Evolutionary conservation across 805 yeast species (phyloP), one percentile per base, ranked within the genome.

Genomic region (Kockiozyma suomiensis): DNA sequence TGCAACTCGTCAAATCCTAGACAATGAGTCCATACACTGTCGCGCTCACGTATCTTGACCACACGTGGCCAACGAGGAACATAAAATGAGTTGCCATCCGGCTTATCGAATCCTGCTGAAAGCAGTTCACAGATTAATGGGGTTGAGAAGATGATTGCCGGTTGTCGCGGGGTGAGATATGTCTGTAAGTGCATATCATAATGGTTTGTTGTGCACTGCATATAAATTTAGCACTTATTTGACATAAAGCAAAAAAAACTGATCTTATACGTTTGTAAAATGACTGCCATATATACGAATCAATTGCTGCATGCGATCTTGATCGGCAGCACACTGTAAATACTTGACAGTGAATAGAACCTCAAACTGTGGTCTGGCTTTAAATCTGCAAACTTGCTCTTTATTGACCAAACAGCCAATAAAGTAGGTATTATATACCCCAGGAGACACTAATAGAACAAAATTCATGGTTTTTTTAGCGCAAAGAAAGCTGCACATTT

Each of bases 21-120:
- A 8, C 46, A 23, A 10, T 52, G 55, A 12, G 19, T 15, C 64
- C 64, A 60, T 3, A 38, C 54, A 13, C 61, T 35, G 37, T 56
- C 64, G 2, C 33, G 30, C 26, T 45, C 51, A n/a, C 37, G 53
- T 4, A 56, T 38, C 38, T 60, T 60, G 21, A 46, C 51, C n/a
- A 60, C 61, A 12, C 64, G 32, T 15, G 64, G 64, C 64, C 64
- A 60, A 1, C 64, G 50, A 37, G 33, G 41, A 15, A 60, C 49
- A 25, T 56, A 60, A 19, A 38, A 40, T 13, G 26, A 37, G n/a
- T 38, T 45, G 15, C 56, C 55, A 6, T 32, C 45, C 6, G 64
- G 61, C 43, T 51, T 60, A 45, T 60, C 64, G 32, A 51, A 60
- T 8, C 64, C 61, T 13, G 59, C 64, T 19, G 58, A 26, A 8